A percentile compares a stretch with the other conserved stretches of the same genome.
Conservation (phyloP, 768 basidiomycete genomes). For the Trametes meyenii region DNA sequence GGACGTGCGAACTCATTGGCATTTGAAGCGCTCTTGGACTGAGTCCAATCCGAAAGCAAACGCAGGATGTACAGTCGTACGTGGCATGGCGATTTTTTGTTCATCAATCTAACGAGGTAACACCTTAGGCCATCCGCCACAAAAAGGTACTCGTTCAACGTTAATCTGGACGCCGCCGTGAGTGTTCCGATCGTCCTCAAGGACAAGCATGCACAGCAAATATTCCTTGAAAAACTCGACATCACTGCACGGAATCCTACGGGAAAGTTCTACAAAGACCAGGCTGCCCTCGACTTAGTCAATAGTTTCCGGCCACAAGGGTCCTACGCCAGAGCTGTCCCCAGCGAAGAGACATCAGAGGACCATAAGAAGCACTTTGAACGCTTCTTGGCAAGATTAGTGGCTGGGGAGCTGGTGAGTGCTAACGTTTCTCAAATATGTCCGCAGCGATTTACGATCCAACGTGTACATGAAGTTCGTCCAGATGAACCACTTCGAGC, state of each 20-base stretch:
- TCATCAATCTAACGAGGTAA: too few species aligned
- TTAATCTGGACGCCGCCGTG: constrained; percentile 54
- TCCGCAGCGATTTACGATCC: constrained; percentile 18
- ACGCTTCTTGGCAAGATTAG: constrained; percentile 51
- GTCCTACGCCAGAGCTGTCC: constrained; percentile 49
- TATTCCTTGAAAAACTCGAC: constrained; percentile 43
- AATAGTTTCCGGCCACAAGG: constrained; percentile 54
- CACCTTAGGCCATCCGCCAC: constrained; percentile 30
- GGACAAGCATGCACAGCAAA: constrained; percentile 38
- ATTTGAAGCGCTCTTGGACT: constrained; percentile 40
- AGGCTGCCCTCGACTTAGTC: constrained; percentile 53
- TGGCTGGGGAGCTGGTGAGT: constrained; percentile 55
- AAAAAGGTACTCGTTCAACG: constrained; percentile 38
- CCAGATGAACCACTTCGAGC: constrained; percentile 50
- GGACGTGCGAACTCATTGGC: constrained; percentile 13
- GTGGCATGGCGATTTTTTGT: background rate
- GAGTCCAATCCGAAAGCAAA: background rate
- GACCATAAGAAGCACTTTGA: constrained; percentile 51
- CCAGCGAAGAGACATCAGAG: constrained; percentile 43
- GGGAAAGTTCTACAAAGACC: constrained; percentile 61
- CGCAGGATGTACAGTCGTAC: background rate
- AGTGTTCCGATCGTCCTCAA: constrained; percentile 53
- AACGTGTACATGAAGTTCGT: constrained; percentile 49
- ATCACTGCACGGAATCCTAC: constrained; percentile 43
- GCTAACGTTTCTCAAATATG: background rate